phyloP scores from a whole-genome alignment of 108 stramenopile genomes.

The Skeletonema potamos region DNA sequence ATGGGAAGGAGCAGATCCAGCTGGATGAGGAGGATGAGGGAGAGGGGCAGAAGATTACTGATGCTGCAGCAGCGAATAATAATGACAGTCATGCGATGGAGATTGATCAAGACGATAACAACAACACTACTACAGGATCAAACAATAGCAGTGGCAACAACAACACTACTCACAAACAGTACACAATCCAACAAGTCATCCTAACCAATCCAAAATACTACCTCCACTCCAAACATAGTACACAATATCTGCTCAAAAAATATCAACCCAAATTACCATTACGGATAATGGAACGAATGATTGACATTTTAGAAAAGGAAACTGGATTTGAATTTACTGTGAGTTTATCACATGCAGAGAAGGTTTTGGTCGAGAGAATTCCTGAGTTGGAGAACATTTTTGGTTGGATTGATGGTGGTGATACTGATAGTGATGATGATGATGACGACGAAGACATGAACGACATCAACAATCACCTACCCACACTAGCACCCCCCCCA shows the following conservation, averaged over 20 bases:
- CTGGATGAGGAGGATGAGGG: neutral
- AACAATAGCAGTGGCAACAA: no score
- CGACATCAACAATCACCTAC: constrained; percentile 2
- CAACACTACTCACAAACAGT: neutral
- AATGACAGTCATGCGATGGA: constrained; percentile 5
- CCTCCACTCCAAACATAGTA: constrained; percentile 10
- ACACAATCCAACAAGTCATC: constrained; percentile 20
- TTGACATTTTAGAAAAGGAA: constrained; percentile 81
- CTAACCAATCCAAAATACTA: constrained; percentile 36
- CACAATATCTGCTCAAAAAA: constrained; percentile 17
- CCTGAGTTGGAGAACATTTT: constrained; percentile 65
- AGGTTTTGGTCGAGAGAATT: constrained; percentile 53
- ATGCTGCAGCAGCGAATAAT: constrained; percentile 3
- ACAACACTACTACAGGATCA: neutral
- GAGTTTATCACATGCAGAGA: constrained; percentile 63
- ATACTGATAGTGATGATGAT: neutral
- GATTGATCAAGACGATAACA: neutral
- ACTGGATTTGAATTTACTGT: constrained; percentile 85
- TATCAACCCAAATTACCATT: constrained; percentile 51
- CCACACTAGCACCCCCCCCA: constrained; percentile 41
- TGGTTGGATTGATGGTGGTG: constrained; percentile 5
- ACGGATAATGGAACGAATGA: constrained; percentile 66
- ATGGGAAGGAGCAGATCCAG: neutral
- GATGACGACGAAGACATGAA: neutral
- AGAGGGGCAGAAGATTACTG: neutral